Evolutionary conservation across 495 filamentous ascomycete genomes (phyloP).

Genomic region (Recurvomyces mirabilis): DNA sequence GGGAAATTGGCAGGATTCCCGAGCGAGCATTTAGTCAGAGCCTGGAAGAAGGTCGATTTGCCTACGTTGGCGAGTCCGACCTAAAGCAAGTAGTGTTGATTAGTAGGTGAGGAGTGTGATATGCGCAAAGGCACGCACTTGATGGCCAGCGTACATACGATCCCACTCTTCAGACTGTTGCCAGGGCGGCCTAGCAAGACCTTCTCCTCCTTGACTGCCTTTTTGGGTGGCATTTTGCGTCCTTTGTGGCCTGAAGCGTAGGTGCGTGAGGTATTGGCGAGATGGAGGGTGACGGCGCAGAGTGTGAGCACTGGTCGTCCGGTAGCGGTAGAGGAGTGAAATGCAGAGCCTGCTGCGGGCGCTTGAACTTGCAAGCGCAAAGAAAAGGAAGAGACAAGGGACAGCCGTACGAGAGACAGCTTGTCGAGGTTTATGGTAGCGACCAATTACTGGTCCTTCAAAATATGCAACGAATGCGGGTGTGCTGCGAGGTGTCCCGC

Average conservation of each 20-base stretch:
- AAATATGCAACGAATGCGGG: too few relatives aligned
- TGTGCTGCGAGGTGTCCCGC: too few relatives aligned
- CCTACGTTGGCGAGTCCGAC: conserved; percentile 98
- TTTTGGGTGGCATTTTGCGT: conserved; percentile 68
- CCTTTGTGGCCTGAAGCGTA: conserved; percentile 26
- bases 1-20: conserved; percentile 99
- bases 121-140: conserved; percentile 23
- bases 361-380: background rate
- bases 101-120: conserved; percentile 13
- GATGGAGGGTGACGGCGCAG: background rate
- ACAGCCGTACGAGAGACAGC: conserved; percentile 4
- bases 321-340: background rate
- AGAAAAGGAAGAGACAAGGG: conserved; percentile 15
- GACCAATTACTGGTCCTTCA: too few relatives aligned
- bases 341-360: conserved; percentile 21
- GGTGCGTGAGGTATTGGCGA: conserved; percentile 1
- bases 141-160: conserved; percentile 67
- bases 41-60: conserved; percentile 99
- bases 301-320: background rate
- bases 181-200: conserved; percentile 84
- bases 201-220: conserved; percentile 59
- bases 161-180: conserved; percentile 98
- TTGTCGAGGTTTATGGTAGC: too few relatives aligned
- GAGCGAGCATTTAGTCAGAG: conserved; percentile 93
- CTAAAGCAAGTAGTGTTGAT: conserved; percentile 41